These are phyloP conservation scores for Euptelea pleiosperma DNA, from an alignment of 164 flowering plant genomes.

Conservation along the genomic window DNA sequence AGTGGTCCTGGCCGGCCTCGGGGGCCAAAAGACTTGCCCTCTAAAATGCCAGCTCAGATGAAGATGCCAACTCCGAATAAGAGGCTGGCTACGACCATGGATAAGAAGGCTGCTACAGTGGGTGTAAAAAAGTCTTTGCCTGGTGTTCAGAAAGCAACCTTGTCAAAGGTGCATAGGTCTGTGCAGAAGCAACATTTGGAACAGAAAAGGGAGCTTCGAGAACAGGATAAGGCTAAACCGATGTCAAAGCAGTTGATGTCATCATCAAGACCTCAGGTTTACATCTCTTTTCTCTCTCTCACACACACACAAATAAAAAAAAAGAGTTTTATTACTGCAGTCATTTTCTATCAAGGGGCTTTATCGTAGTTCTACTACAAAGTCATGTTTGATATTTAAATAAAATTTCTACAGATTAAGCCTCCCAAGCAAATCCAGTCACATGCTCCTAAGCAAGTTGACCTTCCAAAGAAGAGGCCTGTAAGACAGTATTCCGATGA, in stretches of 20 bases:
- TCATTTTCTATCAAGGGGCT: background rate
- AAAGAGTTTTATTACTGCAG: background rate
- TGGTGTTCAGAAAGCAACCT: constrained; percentile 31
- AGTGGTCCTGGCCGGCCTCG: constrained; percentile 66
- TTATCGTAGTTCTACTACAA: too few species aligned
- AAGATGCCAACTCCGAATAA: constrained; percentile 10
- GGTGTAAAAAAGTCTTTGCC: constrained; percentile 29
- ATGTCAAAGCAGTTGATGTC: constrained; percentile 30
- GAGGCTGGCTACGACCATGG: constrained; percentile 14
- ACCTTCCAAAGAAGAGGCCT: constrained; percentile 53
- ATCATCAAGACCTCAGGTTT: constrained; percentile 58
- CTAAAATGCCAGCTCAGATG: constrained; percentile 17
- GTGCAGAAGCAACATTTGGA: constrained; percentile 31
- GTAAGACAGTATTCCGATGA: constrained; percentile 34
- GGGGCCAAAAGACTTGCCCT: constrained; percentile 33
- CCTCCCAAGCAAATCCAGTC: constrained; percentile 37
- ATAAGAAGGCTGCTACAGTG: constrained; percentile 33
- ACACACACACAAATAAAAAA: background rate
- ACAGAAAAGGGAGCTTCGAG: constrained; percentile 33
- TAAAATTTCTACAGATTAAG: constrained; percentile 19
- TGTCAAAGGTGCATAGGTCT: constrained; percentile 31
- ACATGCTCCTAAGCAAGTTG: constrained; percentile 27
- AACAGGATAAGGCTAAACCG: constrained; percentile 30
- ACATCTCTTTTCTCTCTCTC: background rate
- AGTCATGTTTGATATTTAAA: too few species aligned